phyloP scores from a whole-genome alignment of 257 asterid species.

The Oldenlandia corymbosa region DNA sequence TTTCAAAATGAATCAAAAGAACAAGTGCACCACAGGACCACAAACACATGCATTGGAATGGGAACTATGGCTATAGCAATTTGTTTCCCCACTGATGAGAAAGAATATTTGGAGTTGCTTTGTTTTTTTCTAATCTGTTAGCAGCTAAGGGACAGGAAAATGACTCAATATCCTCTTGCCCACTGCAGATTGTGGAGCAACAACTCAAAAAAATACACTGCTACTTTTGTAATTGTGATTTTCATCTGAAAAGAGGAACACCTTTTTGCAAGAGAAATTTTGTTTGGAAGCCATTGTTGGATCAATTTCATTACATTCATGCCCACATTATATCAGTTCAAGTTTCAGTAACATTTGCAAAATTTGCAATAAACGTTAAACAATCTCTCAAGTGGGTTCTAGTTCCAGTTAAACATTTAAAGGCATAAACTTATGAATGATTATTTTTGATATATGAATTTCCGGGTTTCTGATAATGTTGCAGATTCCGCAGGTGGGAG shows the following conservation, averaged over 20 bases:
- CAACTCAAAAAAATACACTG: background rate
- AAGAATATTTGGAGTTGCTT: conserved; percentile 30
- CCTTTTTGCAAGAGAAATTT: too few relatives aligned
- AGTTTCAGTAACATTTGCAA: too few relatives aligned
- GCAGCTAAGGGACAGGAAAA: conserved; percentile 16
- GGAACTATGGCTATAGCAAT: conserved; percentile 13
- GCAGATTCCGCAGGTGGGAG: conserved; percentile 13
- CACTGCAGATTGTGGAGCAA: conserved; percentile 30
- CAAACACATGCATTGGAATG: conserved; percentile 21
- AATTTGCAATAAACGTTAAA: background rate
- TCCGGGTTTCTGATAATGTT: conserved; percentile 22
- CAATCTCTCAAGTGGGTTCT: background rate
- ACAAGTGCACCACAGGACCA: conserved; percentile 22
- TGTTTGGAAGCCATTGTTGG: background rate
- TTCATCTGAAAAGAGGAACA: conserved; percentile 7
- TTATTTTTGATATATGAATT: conserved; percentile 20
- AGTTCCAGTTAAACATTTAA: conserved; percentile 11
- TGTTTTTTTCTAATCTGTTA: conserved; percentile 32
- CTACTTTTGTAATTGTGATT: background rate
- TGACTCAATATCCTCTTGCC: conserved; percentile 24
- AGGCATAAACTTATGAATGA: background rate
- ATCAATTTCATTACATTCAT: background rate
- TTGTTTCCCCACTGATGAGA: conserved; percentile 18
- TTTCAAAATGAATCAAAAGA: background rate
- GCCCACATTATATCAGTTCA: too few relatives aligned